These are phyloP conservation scores for Tolypocladium tundrense DNA, from an alignment of 2,329 filamentous ascomycete species.

Conservation along the genomic window DNA sequence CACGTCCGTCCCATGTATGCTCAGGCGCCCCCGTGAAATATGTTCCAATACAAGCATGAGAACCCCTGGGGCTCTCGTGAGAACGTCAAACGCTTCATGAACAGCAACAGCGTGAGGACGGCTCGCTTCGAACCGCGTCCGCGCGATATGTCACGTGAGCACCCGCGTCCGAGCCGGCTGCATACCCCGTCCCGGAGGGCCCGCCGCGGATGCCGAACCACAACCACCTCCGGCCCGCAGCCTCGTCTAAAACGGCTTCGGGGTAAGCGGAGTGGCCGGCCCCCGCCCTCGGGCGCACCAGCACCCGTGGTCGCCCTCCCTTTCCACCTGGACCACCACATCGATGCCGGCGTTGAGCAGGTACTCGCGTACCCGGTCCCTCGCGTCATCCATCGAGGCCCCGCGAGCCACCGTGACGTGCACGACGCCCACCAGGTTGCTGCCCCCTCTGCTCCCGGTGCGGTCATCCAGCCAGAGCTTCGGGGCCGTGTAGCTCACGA, in stretches of 20 bases:
- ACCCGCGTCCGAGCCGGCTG: not conserved
- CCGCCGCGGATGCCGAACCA: not conserved
- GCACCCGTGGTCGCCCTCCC: conserved; percentile 61
- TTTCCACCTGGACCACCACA: conserved; percentile 78
- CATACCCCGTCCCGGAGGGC: not conserved
- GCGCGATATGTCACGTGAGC: not conserved
- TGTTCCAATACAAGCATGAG: not conserved
- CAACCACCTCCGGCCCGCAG: not conserved
- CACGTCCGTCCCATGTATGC: not conserved
- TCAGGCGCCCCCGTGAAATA: not conserved
- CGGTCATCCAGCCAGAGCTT: conserved; percentile 88
- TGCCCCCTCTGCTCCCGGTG: conserved; percentile 28
- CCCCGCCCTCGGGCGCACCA: conserved; percentile 39
- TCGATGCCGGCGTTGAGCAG: conserved; percentile 64
- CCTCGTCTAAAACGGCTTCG: conserved; percentile 21
- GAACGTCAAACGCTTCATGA: not conserved
- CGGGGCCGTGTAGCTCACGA: conserved; percentile 75
- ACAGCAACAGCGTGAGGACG: not conserved
- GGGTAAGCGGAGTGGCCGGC: conserved; percentile 17
- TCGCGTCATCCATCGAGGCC: conserved; percentile 72
- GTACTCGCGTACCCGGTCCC: conserved; percentile 64
- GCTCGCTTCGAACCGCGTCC: not conserved
- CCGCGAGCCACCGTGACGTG: conserved; percentile 68
- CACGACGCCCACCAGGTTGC: conserved; percentile 68
- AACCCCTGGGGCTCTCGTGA: not conserved